A percentile compares a stretch with the other conserved stretches of the same genome.
Evolutionary conservation across 345 rosid genomes (phyloP).

Genomic region (Carallia brachiata): DNA sequence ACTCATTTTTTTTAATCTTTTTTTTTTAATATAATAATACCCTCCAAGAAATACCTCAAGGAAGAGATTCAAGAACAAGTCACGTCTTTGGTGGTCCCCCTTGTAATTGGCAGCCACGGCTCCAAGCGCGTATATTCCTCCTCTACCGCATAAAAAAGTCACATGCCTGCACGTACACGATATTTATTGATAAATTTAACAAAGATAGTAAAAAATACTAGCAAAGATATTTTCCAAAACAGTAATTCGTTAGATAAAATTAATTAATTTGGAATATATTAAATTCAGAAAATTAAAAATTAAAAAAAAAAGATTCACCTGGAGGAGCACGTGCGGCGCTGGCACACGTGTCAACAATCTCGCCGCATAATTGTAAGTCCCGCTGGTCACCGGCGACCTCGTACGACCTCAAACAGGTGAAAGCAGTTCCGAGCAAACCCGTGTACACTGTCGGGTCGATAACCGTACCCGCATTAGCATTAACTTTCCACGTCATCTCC

Average conservation of each 20-base stretch:
- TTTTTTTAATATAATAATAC: no score
- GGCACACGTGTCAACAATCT: constrained; percentile 66
- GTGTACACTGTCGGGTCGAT: constrained; percentile 66
- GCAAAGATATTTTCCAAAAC: no score
- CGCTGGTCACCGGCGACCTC: constrained; percentile 52
- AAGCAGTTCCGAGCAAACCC: constrained; percentile 80
- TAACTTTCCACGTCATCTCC: constrained; percentile 53
- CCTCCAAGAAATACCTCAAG: constrained; percentile 62
- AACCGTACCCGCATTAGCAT: constrained; percentile 15
- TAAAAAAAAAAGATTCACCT: constrained; percentile 35
- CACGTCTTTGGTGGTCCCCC: constrained; percentile 51
- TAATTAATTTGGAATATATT: no score
- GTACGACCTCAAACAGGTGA: constrained; percentile 74
- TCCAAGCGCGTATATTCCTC: constrained; percentile 81
- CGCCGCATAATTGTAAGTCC: constrained; percentile 56
- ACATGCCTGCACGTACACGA: constrained; percentile 46
- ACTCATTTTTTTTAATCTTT: no score
- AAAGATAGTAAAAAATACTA: no score
- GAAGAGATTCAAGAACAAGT: constrained; percentile 53
- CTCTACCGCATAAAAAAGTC: constrained; percentile 86
- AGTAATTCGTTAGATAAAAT: no score
- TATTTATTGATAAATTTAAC: no score
- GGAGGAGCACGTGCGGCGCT: constrained; percentile 40
- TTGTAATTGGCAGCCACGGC: constrained; percentile 58
- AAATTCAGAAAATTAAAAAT: background rate